Evolutionary conservation across 2,329 filamentous ascomycete species (phyloP), one percentile per base, ranked within the genome.

Genomic region (Intubia oerlemansii): DNA sequence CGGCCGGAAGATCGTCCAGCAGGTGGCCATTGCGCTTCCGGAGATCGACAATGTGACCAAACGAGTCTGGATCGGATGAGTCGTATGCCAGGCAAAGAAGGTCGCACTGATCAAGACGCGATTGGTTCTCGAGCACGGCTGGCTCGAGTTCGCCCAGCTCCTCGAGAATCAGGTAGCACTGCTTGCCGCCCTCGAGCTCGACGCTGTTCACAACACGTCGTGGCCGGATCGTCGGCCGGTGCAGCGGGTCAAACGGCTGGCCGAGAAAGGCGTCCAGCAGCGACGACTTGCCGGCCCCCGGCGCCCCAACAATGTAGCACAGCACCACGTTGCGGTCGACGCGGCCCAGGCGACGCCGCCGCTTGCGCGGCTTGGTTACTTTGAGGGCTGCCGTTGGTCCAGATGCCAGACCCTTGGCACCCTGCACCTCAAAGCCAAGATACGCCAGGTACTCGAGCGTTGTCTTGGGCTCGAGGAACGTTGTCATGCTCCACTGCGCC

Each of bases 401-500:
- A 10, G 30, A 31, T 6, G 29, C 31, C 3, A 22, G n/a, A 11
- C 31, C 29, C 10, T 16, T 17, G 25, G 24, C 32, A 10, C 30
- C 30, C 14, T 19, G 57, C 3, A 79, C 73, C 45, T 95, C 88
- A 43, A 93, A 98, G 1, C 88, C 88, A 3, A 98, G 70, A 45
- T 93, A 93, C 4, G 88, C 88, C 3, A 98, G 68, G 47, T 98
- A 98, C 41, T 90, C 84, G 4, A 98, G 62, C 1, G 88, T 95
- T 1, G 81, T 93, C 46, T 88, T 90, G 10, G 88, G 85, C 32
- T 90, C 84, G 34, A 90, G 70, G 42, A 95, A 98, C 0, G 88
- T 98, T 1, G 88, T 98, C 88, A 98, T 98, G 47, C 84, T 93
- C 88, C 88, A 98, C 43, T 98, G 88, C 4, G 88, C 88, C 21